Evolutionary conservation across 805 yeast species (phyloP), one percentile per base, ranked within the genome.

Genomic region (Candida morakotiae): DNA sequence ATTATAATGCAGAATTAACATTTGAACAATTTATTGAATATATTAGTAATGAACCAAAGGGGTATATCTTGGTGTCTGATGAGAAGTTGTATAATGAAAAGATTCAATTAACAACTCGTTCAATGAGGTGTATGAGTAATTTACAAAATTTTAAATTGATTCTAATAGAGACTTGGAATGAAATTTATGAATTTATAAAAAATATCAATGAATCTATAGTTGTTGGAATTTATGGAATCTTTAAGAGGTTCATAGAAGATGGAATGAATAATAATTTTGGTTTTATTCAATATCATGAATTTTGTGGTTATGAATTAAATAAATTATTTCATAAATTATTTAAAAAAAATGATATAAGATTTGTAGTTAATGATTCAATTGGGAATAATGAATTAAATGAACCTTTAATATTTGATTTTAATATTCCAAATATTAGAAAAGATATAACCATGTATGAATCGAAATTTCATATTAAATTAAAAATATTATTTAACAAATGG

Each of bases 41-140:
- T 13, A 28, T 37, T n/a, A 11, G 22, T 17, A 26, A 18, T 16
- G 16, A 22, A 13, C 21, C n/a, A 9, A 38, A 13, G 4, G 44
- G 38, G 10, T 32, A 19, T 17, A 41, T 43, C 9, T 16, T 45
- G 8, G 18, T 45, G 9, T 41, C 42, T 7, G 39, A 41, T 30
- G 37, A 28, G 5, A 18, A 28, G 9, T 25, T 38, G 4, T 35
- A 37, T 26, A 21, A 35, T n/a, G 21, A 26, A n/a, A 24, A 14
- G 11, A 11, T 34, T 5, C 11, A 38, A 16, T 22, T 29, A 8
- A 11, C 4, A 3, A 18, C 15, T 10, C 23, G 20, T 11, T n/a
- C 40, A 8, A 20, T 34, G 3, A 25, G 23, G 9, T 7, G 20
- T 10, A 37, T 40, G 7, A 18, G 36, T 21, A 13, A 25, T 9